Base-by-base conservation (phyloP, 2,329 filamentous ascomycete species). In the Lachnellula willkommii region DNA sequence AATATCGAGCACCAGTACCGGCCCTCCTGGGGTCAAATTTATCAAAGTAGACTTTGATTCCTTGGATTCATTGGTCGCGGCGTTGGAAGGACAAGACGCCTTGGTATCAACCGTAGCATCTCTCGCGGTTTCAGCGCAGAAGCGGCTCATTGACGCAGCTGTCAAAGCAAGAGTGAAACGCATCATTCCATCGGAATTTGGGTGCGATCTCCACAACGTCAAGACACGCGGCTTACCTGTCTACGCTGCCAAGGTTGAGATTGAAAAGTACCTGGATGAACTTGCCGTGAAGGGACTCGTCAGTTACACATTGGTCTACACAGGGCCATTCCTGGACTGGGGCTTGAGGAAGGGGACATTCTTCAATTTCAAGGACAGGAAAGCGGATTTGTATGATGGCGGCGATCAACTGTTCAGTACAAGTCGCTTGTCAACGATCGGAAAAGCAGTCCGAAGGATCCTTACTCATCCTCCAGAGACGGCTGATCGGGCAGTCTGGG, bases 101-200 rank as follows among this genome's bases (percentile, higher is more conserved):
- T 73, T 83, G 5, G 66, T 87, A 37, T 78, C 76, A 6, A 72
- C 77, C 0, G 70, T 85, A 32, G 65, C 59, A 36, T 46, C 47
- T 4, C 28, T 55, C 6, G 64, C 61, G 5, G 22, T 68, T 15
- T 71, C 70, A n/a, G 70, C 69, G 8, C 82, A 85, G 63, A 69
- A 70, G 20, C 70, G 72, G 12, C 68, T 85, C 51, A 76, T 85
- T 45, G 78, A 85, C 47, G 83, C 82, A 1, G 76, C 81, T 15
- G 74, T 80, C 47, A 75, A 75, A 20, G 82, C 81, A 1, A 78
- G 80, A 9, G 80, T 86, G 8, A 75, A 80, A 64, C 75, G 81
- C n/a, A 82, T 84, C 69, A 74, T 86, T 42, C 81, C 83, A 1
- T 79, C 78, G 5, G 82, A 86, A 53, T 86, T 79, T 47, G 71